Evolutionary conservation across 2,329 filamentous ascomycete genomes (phyloP).

Genomic region (Waltergamsia citrina): DNA sequence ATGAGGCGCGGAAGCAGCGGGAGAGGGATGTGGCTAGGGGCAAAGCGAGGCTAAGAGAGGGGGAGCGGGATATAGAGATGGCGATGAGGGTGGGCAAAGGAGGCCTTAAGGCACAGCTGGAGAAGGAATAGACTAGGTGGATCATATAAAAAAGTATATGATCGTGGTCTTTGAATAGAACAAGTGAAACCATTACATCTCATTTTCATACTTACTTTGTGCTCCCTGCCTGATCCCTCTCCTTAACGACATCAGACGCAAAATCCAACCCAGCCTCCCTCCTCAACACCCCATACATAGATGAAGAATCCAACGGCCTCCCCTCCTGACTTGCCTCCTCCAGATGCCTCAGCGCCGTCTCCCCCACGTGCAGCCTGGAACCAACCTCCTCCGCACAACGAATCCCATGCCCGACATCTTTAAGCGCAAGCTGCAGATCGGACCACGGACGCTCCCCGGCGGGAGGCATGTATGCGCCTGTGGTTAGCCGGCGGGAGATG

Average conservation of each 20-base stretch:
- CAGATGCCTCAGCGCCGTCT: slow-evolving; percentile 31
- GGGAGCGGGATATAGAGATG: slow-evolving; percentile 56
- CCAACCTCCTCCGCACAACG: slow-evolving; percentile 28
- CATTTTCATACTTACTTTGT: no score
- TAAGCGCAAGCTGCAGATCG: slow-evolving; percentile 37
- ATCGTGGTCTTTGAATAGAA: no score
- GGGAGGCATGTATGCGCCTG: slow-evolving; percentile 25
- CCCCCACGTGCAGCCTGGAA: slow-evolving; percentile 26
- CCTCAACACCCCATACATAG: slow-evolving; percentile 1
- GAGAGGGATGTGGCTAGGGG: slow-evolving; percentile 50
- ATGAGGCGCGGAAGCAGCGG: slow-evolving; percentile 52
- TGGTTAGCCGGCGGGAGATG: slow-evolving; percentile 26
- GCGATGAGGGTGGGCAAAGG: slow-evolving; percentile 62
- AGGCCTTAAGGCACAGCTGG: slow-evolving; percentile 53
- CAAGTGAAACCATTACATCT: no score
- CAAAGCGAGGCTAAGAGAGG: slow-evolving; percentile 52
- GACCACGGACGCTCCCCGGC: slow-evolving; percentile 30
- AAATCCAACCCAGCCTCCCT: not conserved
- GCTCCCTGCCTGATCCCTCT: slow-evolving; percentile 30
- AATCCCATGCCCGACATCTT: slow-evolving; percentile 41
- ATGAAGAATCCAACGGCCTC: slow-evolving; percentile 1
- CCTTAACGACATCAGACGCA: no score
- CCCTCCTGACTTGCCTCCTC: slow-evolving; percentile 8
- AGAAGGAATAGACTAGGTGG: slow-evolving; percentile 14
- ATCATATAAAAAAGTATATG: no score